phyloP scores from a whole-genome alignment of 1,139 yeast genomes.

The Blastobotrys ciferrii region DNA sequence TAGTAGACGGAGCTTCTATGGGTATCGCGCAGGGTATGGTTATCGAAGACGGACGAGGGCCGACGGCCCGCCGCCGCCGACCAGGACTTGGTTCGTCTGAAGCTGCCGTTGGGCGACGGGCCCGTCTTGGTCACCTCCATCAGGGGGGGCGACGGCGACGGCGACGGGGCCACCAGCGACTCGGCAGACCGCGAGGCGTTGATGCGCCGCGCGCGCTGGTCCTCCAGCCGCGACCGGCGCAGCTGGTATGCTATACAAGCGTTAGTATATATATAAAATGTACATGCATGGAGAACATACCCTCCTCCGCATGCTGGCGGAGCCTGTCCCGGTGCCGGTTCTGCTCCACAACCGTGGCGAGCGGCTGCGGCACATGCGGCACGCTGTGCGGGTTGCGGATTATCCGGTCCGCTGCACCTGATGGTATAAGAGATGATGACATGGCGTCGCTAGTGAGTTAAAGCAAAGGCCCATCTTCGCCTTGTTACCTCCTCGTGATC shows the following conservation, averaged over 20 bases:
- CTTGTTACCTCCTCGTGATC: no score
- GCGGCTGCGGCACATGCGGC: slow-evolving; percentile 28
- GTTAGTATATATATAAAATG: neutral
- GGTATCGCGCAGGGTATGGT: neutral
- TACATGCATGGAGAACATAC: neutral
- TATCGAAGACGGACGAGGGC: slow-evolving; percentile 10
- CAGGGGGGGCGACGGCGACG: slow-evolving; percentile 13
- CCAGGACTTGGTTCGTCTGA: neutral
- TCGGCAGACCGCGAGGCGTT: slow-evolving; percentile 13
- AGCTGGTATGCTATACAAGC: slow-evolving; percentile 10
- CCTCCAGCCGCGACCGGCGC: slow-evolving; percentile 18
- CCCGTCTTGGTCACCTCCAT: neutral
- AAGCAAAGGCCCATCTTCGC: no score
- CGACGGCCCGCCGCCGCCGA: neutral
- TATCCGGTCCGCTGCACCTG: slow-evolving; percentile 30
- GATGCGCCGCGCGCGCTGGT: slow-evolving; percentile 20
- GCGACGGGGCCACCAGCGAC: slow-evolving; percentile 9
- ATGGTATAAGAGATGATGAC: slow-evolving; percentile 27
- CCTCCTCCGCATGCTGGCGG: slow-evolving; percentile 25
- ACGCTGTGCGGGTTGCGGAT: slow-evolving; percentile 32
- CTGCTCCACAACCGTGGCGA: slow-evolving; percentile 25
- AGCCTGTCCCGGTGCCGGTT: slow-evolving; percentile 28
- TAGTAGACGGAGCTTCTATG: slow-evolving; percentile 9
- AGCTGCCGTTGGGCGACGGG: neutral
- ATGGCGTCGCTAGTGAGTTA: no score